Conservation (phyloP, 106 monocot species). For the Apostasia ramifera region DNA sequence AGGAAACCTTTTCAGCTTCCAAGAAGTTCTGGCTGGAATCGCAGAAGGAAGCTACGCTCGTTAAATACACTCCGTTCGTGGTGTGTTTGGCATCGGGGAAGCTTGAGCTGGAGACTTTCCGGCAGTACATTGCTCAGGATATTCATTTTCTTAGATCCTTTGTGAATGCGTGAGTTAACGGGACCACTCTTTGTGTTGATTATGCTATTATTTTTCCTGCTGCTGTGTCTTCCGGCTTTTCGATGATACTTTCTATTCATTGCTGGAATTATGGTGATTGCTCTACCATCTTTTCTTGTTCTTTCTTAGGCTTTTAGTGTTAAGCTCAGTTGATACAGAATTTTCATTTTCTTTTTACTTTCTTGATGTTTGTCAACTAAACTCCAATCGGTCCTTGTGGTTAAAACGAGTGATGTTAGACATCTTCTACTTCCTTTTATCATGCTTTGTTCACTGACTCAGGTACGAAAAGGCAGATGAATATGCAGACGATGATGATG, state of each 20-base stretch:
- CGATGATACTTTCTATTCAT: neutral
- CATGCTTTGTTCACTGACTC: neutral
- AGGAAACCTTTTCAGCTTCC: slow-evolving; percentile 48
- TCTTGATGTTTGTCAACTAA: neutral
- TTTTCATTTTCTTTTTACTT: neutral
- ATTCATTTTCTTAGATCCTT: slow-evolving; percentile 65
- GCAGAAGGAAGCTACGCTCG: slow-evolving; percentile 36
- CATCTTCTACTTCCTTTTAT: neutral
- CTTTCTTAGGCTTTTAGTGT: too few species aligned
- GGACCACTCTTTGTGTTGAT: neutral
- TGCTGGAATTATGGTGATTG: neutral
- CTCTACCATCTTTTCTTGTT: too few species aligned
- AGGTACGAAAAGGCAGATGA: slow-evolving; percentile 91
- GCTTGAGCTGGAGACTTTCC: slow-evolving; percentile 51
- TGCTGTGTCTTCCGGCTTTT: neutral
- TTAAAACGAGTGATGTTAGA: neutral
- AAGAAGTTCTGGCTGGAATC: slow-evolving; percentile 61
- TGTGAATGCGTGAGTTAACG: slow-evolving; percentile 55
- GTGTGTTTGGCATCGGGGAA: slow-evolving; percentile 61
- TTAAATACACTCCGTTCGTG: slow-evolving; percentile 62
- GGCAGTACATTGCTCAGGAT: slow-evolving; percentile 62
- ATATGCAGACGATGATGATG: slow-evolving; percentile 90
- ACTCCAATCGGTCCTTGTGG: neutral
- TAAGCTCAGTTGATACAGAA: too few species aligned
- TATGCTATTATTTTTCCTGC: neutral